A percentile compares a stretch with the other conserved stretches of the same genome.
Evolutionary conservation across 2,329 filamentous ascomycete genomes (phyloP).

Genomic region (Colletotrichum agaves): DNA sequence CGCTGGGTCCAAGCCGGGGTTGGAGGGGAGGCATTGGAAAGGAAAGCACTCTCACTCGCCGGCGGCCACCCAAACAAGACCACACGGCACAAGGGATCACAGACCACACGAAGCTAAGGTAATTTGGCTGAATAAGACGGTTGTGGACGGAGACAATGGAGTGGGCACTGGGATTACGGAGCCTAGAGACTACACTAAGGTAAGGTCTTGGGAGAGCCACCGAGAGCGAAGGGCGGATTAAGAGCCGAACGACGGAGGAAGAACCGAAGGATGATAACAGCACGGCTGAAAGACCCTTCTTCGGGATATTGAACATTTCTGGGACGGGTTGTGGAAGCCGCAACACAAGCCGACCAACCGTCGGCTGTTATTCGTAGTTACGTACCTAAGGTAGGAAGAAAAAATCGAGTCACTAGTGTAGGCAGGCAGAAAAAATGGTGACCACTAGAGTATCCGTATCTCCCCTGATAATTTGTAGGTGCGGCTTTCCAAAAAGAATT

Average conservation of each 20-base stretch:
- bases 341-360: conserved; percentile 17
- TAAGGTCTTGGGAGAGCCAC: neutral
- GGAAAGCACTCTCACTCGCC: conserved; percentile 7
- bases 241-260: conserved; percentile 3
- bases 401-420: conserved; percentile 4
- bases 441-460: neutral
- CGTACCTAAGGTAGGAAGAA: neutral
- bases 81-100: neutral
- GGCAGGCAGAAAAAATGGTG: neutral
- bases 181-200: neutral
- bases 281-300: conserved; percentile 16
- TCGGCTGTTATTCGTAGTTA: neutral
- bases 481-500: neutral
- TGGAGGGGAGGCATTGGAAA: conserved; percentile 6
- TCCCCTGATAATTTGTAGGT: conserved; percentile 25
- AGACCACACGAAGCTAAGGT: conserved; percentile 21
- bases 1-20: conserved; percentile 30
- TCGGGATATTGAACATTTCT: conserved; percentile 9
- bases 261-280: conserved; percentile 9
- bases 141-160: conserved; percentile 26
- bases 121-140: conserved; percentile 31
- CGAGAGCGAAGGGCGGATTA: conserved; percentile 1
- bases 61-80: conserved; percentile 21
- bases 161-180: conserved; percentile 22
- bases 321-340: neutral